Evolutionary conservation across 2,329 filamentous ascomycete species (phyloP).

Genomic region (Chaetomium sp.): DNA sequence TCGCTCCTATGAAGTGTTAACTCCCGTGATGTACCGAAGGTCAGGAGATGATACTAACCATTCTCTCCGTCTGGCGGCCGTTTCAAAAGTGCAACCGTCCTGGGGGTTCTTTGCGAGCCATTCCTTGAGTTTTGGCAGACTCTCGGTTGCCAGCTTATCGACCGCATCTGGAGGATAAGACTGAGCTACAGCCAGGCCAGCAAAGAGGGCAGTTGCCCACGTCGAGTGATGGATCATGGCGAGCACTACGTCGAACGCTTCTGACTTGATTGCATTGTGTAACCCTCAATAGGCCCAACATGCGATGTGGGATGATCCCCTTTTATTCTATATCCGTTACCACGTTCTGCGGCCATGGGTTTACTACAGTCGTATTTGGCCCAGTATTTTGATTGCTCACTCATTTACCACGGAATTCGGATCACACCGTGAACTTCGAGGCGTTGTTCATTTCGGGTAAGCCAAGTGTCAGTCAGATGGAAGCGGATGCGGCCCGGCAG

Average conservation of each 20-base stretch:
- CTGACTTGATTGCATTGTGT: not conserved
- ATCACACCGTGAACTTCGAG: not conserved
- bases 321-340: not conserved
- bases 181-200: conserved; percentile 8
- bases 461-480: not conserved
- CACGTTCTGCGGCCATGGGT: not conserved
- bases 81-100: conserved; percentile 32
- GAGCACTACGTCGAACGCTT: not conserved
- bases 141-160: conserved; percentile 24
- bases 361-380: not conserved
- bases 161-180: conserved; percentile 28
- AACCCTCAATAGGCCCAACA: not conserved
- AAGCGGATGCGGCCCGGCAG: not conserved
- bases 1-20: conserved; percentile 25
- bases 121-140: conserved; percentile 27
- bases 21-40: too few relatives aligned
- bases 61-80: conserved; percentile 29
- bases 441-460: not conserved
- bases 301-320: not conserved
- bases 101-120: conserved; percentile 31
- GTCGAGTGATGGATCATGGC: not conserved
- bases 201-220: conserved; percentile 13
- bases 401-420: not conserved
- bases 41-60: conserved; percentile 24
- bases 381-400: not conserved